phyloP scores from a whole-genome alignment of 2,329 filamentous ascomycete species.

The Dactylonectria macrodidyma region DNA sequence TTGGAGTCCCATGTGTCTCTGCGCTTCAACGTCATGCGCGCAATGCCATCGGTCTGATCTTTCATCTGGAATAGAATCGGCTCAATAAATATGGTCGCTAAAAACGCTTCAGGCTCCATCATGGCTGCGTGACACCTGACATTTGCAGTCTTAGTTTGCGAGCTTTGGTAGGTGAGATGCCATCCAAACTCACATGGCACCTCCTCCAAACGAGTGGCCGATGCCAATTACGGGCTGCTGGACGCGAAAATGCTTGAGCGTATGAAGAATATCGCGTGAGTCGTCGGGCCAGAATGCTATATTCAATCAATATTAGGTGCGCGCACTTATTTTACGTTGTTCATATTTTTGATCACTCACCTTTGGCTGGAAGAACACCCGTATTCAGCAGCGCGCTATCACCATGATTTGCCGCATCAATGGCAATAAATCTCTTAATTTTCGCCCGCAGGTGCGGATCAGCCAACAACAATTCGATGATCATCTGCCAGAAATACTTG shows the following conservation, averaged over 20 bases:
- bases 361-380: constrained; percentile 3
- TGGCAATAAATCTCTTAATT: constrained; percentile 13
- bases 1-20: constrained; percentile 19
- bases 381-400: constrained; percentile 19
- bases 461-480: constrained; percentile 8
- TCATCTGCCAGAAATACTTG: constrained; percentile 19
- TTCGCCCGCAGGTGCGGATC: not conserved
- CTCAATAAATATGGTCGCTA: constrained; percentile 18
- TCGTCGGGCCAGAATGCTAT: constrained; percentile 24
- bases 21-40: constrained; percentile 3
- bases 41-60: constrained; percentile 15
- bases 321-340: not conserved
- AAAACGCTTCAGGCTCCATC: constrained; percentile 19
- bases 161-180: too few species aligned
- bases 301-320: not conserved
- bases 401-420: constrained; percentile 26
- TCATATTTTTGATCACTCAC: not conserved
- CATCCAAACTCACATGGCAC: constrained; percentile 8
- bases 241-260: not conserved
- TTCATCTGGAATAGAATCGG: constrained; percentile 25
- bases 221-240: constrained; percentile 10
- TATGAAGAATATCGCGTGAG: constrained; percentile 21
- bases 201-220: constrained; percentile 25
- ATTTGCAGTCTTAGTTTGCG: not conserved
- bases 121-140: constrained; percentile 16